phyloP scores from a whole-genome alignment of 192 early-diverging fungal genomes.

The Phlyctochytrium bullatum region DNA sequence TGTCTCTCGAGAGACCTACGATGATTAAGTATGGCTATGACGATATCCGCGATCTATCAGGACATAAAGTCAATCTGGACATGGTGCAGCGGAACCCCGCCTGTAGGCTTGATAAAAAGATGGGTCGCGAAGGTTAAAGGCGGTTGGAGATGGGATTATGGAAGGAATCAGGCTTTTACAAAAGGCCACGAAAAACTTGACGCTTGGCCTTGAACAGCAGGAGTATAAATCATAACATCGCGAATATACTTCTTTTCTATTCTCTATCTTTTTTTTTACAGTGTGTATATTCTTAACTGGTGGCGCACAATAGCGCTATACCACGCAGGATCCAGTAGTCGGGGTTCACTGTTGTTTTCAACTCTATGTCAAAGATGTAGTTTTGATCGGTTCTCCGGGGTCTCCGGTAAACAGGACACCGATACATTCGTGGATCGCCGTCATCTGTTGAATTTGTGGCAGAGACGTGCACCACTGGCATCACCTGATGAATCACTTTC shows the following conservation, averaged over 20 bases:
- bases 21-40: conserved; percentile 96
- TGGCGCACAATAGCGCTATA: conserved; percentile 50
- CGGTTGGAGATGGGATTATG: too few species aligned
- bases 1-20: conserved; percentile 94
- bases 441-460: conserved; percentile 61
- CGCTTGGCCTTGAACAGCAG: too few species aligned
- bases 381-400: conserved; percentile 60
- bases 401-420: conserved; percentile 60
- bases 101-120: conserved; percentile 85
- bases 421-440: conserved; percentile 57
- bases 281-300: too few species aligned
- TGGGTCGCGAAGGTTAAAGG: conserved; percentile 69
- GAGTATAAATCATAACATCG: too few species aligned
- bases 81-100: conserved; percentile 89
- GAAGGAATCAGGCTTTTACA: too few species aligned
- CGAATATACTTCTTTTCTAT: too few species aligned
- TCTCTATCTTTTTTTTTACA: too few species aligned
- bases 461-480: conserved; percentile 59
- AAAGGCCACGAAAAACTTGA: too few species aligned
- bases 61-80: conserved; percentile 89
- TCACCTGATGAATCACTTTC: conserved; percentile 59
- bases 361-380: conserved; percentile 63
- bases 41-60: conserved; percentile 93
- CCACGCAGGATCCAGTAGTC: conserved; percentile 67
- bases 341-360: conserved; percentile 58